Evolutionary conservation across 2,329 filamentous ascomycete species (phyloP).

Genomic region (Xylariaceae sp.): DNA sequence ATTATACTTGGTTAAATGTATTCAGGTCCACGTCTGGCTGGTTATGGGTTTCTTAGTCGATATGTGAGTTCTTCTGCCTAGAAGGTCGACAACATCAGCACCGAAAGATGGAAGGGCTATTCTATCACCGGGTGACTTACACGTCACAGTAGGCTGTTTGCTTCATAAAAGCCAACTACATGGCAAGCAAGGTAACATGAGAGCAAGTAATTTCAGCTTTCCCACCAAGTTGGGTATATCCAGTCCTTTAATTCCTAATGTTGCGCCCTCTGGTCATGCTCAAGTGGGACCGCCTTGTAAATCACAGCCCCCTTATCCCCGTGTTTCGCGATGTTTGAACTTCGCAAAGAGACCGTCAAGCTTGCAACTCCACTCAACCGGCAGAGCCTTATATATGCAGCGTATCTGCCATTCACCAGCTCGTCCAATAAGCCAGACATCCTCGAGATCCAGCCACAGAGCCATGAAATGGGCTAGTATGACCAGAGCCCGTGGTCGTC

Average conservation of each 20-base stretch:
- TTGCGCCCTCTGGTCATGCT: not conserved
- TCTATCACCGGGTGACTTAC: not conserved
- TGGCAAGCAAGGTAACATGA: not conserved
- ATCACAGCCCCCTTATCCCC: not conserved
- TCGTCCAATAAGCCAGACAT: slow-evolving; percentile 35
- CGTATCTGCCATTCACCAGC: slow-evolving; percentile 35
- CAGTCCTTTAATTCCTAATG: not conserved
- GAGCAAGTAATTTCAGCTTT: not conserved
- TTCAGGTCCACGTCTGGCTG: too few relatives aligned
- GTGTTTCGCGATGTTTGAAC: slow-evolving; percentile 23
- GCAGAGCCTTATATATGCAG: slow-evolving; percentile 34
- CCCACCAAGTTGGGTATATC: not conserved
- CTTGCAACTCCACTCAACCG: slow-evolving; percentile 34
- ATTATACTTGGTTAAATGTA: too few relatives aligned
- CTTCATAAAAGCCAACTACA: not conserved
- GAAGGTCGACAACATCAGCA: not conserved
- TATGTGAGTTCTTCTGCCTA: not conserved
- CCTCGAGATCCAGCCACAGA: slow-evolving; percentile 33
- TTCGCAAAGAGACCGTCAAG: slow-evolving; percentile 32
- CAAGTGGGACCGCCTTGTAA: not conserved
- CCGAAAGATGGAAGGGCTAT: not conserved
- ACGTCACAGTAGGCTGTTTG: not conserved
- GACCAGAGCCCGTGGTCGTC: slow-evolving; percentile 35
- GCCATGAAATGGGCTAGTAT: slow-evolving; percentile 37
- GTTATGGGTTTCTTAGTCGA: not conserved